phyloP scores from a whole-genome alignment of 768 basidiomycete genomes.

The Lactifluus rugatus region DNA sequence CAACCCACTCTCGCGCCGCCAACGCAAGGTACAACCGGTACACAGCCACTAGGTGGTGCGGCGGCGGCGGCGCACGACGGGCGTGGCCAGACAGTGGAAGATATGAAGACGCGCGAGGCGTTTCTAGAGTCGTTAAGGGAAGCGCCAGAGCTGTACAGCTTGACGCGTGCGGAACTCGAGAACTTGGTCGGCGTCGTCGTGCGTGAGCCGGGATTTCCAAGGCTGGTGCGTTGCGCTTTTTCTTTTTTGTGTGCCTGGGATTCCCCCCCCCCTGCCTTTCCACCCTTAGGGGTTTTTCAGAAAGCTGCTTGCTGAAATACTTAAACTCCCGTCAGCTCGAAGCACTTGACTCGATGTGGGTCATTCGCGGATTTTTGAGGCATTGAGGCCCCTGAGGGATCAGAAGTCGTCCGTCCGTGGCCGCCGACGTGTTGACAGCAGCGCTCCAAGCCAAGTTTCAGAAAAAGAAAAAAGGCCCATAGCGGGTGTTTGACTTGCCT shows the following conservation, averaged over 20 bases:
- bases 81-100: constrained; percentile 1
- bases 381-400: not conserved
- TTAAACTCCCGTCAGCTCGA: constrained; percentile 31
- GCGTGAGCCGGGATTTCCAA: constrained; percentile 66
- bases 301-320: too few species aligned
- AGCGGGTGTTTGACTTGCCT: too few species aligned
- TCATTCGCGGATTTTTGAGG: constrained; percentile 20
- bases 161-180: constrained; percentile 45
- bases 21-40: not conserved
- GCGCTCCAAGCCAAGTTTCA: not conserved
- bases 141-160: constrained; percentile 40
- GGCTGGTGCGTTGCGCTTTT: constrained; percentile 42
- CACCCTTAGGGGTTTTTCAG: not conserved
- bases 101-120: constrained; percentile 14
- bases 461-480: not conserved
- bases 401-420: not conserved
- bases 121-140: constrained; percentile 36
- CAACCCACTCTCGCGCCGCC: constrained; percentile 2
- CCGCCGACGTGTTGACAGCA: not conserved
- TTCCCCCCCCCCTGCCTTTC: too few species aligned
- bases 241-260: too few species aligned
- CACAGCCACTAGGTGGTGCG: not conserved
- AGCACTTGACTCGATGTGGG: constrained; percentile 44
- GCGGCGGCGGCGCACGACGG: constrained; percentile 1
- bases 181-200: constrained; percentile 49